Evolutionary conservation across 495 filamentous ascomycete species (phyloP).

Genomic region (Xylaria venustula): DNA sequence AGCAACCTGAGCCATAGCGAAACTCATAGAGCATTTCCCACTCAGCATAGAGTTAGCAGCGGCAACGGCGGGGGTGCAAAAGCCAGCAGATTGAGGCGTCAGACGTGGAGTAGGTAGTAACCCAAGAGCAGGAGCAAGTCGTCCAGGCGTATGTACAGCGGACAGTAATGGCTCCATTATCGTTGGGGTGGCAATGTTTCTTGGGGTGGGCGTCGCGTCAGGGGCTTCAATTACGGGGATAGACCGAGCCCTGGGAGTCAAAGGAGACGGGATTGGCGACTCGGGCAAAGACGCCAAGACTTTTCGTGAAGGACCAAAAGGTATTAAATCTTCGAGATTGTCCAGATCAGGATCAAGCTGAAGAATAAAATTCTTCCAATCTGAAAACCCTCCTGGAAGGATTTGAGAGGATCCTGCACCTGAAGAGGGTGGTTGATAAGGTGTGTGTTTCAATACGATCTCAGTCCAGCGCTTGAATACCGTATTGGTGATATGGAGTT

Average conservation of each 20-base stretch:
- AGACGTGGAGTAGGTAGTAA: slow-evolving; percentile 76
- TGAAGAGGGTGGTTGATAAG: slow-evolving; percentile 60
- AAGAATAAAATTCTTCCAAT: slow-evolving; percentile 78
- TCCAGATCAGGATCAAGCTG: slow-evolving; percentile 73
- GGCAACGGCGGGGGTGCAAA: slow-evolving; percentile 91
- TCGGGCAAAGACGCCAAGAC: slow-evolving; percentile 33
- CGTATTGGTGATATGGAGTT: slow-evolving; percentile 84
- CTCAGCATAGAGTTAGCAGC: slow-evolving; percentile 53
- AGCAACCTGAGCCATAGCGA: slow-evolving; percentile 76
- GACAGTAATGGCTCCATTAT: slow-evolving; percentile 61
- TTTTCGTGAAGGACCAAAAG: slow-evolving; percentile 25
- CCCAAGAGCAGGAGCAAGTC: slow-evolving; percentile 53
- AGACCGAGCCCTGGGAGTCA: slow-evolving; percentile 21
- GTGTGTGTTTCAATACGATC: slow-evolving; percentile 81
- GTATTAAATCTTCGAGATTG: slow-evolving; percentile 52
- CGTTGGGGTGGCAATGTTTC: slow-evolving; percentile 46
- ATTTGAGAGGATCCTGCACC: slow-evolving; percentile 42
- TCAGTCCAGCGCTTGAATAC: slow-evolving; percentile 92
- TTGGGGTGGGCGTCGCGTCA: slow-evolving; percentile 48
- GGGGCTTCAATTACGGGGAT: background rate
- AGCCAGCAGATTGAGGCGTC: slow-evolving; percentile 72
- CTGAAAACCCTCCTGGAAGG: slow-evolving; percentile 45
- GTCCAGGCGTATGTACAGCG: slow-evolving; percentile 51
- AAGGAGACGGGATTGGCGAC: slow-evolving; percentile 31
- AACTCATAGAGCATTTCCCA: slow-evolving; percentile 62